These are phyloP conservation scores for Xylaria flabelliformis DNA, from an alignment of 495 filamentous ascomycete genomes.

Conservation along the genomic window DNA sequence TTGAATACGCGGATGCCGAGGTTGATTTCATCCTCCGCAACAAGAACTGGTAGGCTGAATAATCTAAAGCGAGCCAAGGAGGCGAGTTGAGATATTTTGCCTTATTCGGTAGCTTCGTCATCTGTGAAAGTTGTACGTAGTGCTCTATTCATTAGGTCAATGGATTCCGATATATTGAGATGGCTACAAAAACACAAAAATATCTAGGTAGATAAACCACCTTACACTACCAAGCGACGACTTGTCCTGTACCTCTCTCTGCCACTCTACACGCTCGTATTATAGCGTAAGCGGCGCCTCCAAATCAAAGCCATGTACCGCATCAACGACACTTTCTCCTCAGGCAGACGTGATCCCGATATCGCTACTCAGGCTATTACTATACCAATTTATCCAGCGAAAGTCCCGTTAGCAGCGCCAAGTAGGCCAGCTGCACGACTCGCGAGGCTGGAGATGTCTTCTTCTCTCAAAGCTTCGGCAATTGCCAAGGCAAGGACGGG, in stretches of 20 bases:
- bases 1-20: slow-evolving; percentile 48
- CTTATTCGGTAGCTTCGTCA: neutral
- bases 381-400: neutral
- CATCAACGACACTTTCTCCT: neutral
- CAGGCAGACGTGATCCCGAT: neutral
- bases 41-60: slow-evolving; percentile 18
- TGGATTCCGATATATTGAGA: neutral
- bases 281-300: neutral
- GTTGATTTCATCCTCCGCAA: slow-evolving; percentile 47
- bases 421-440: neutral
- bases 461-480: neutral
- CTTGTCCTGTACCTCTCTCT: neutral
- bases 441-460: neutral
- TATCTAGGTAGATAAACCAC: neutral
- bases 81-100: neutral
- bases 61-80: neutral
- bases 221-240: neutral
- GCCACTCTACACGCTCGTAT: neutral
- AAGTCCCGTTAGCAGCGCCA: neutral
- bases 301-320: neutral
- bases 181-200: slow-evolving; percentile 14
- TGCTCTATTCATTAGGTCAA: neutral
- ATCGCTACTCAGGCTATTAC: neutral
- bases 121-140: neutral
- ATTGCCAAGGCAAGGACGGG: neutral